Evolutionary conservation across 73 alveolate species (phyloP), one percentile per base, ranked within the genome.

Genomic region (Paramecium pentaurelia): DNA sequence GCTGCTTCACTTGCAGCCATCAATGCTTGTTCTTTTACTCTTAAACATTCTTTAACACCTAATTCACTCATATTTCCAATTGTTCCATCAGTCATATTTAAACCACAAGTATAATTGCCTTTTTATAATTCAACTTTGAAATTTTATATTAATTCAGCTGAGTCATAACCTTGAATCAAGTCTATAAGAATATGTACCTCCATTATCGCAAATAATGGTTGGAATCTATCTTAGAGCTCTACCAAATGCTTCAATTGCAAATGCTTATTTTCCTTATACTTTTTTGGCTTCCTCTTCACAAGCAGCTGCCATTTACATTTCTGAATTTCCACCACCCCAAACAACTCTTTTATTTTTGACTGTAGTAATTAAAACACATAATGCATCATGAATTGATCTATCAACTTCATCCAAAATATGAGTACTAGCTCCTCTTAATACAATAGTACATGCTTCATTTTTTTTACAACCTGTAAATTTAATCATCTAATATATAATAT

Each of bases 401-500:
- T 98, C 99, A 27, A 99, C 99, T 94, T 98, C 99, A 86, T 98
- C 99, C 27, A 98, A 90, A 58, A 98, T 92, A 93, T 98, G 99
- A 8, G 98, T 92, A 58, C 99, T 96, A 20, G 99, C 95, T 42
- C 99, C 99, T 93, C 99, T 96, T 77, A 94, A 95, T 40, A 98
- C 99, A 54, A 98, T 98, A 54, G 98, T 88, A 95, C 99, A 97
- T 27, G 99, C 99, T 87, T 97, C 98, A 36, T 98, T 96, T 83
- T 96, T 97, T 59, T 92, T 88, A 93, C 99, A 97, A 75, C 99
- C 99, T 25, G 99, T 93, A 94, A 98, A 98, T 95, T 96, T 95
- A 95, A 98, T 97, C 87, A 73, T 73, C 87, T 73, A 37, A 36
- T 12, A 36, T 3, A 0, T 10, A 18, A 4, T 14, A 14, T 49